Evolutionary conservation across 176 grass and related monocot species (phyloP).

Genomic region (Oryza brachyantha): DNA sequence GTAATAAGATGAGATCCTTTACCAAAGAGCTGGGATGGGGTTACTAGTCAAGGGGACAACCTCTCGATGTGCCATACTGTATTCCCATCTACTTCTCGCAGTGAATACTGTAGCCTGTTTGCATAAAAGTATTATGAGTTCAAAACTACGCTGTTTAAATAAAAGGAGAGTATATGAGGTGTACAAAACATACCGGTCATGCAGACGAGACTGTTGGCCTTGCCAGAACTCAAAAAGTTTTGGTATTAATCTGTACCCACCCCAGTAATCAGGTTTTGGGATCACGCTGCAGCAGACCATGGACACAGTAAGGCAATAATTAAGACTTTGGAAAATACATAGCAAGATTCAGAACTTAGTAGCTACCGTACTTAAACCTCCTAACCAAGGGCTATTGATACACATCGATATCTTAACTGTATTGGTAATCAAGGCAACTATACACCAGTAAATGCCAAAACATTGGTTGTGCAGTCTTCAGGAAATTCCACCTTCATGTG

Average conservation of each 20-base stretch:
- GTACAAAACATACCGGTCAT: slow-evolving; percentile 61
- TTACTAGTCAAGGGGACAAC: slow-evolving; percentile 58
- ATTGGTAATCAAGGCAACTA: neutral
- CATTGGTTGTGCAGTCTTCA: neutral
- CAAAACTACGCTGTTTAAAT: no score
- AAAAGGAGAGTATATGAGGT: neutral
- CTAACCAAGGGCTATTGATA: neutral
- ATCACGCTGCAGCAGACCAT: slow-evolving; percentile 57
- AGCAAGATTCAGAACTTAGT: neutral
- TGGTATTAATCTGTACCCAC: slow-evolving; percentile 85
- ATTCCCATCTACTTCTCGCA: slow-evolving; percentile 40
- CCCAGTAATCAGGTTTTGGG: slow-evolving; percentile 82
- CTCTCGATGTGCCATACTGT: slow-evolving; percentile 69
- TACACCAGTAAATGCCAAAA: neutral
- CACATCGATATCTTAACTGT: neutral
- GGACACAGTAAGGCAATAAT: slow-evolving; percentile 8
- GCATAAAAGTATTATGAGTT: neutral
- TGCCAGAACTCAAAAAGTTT: slow-evolving; percentile 89
- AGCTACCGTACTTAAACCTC: neutral
- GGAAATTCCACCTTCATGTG: neutral
- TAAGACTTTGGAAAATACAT: neutral
- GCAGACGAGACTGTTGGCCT: slow-evolving; percentile 89
- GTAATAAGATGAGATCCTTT: slow-evolving; percentile 33
- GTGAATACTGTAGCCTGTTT: slow-evolving; percentile 62
- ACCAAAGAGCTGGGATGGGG: slow-evolving; percentile 34